Evolutionary conservation across 2,329 filamentous ascomycete genomes (phyloP), one percentile per base, ranked within the genome.

Genomic region (Talaromyces amestolkiae): DNA sequence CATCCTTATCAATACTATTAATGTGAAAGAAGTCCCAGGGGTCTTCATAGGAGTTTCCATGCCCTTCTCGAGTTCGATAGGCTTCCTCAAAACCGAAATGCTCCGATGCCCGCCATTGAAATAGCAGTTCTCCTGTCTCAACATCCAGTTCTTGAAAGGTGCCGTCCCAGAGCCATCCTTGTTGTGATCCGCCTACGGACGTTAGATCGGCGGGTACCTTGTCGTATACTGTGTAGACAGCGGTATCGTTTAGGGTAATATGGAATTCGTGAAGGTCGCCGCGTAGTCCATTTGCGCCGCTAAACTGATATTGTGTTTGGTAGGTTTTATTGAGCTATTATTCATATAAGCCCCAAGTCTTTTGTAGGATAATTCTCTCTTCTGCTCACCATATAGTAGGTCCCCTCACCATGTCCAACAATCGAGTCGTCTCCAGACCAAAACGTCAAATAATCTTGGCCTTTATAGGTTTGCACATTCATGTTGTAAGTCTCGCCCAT

Each of bases 11-110:
- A 31, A 87, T 74, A 43, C 83, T 83, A 72, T 85, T 86, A 72
- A 86, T 81, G 72, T 85, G 84, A 73, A 85, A 85, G 72, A 82
- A 85, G 69, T 86, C 84, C 78, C 80, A 86, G 1, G 82, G 70
- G 8, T 66, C 22, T 2, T 63, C 60, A 59, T 67, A 15, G n/a
- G 37, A 65, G 17, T 66, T 65, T 11, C 72, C 72, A 13, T 67
- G 63, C 6, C 65, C 68, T 47, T 72, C 69, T 39, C 63, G 65
- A 17, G 63, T 63, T 27, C 71, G 67, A 45, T 68, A 66, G 10
- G 66, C 67, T 27, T 76, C 74, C 15, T 61, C 66, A 33, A 75
- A 66, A 31, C 73, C 61, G 65, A 82, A 72, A 68, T 83, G 80
- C 3, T 82, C 77, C 8, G 79, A 79, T 6, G 82, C 81, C 41